Percentiles rank a stretch among this genome's conserved stretches.
Conservation (phyloP, 345 rosid species). For the Lepidium sativum region DNA sequence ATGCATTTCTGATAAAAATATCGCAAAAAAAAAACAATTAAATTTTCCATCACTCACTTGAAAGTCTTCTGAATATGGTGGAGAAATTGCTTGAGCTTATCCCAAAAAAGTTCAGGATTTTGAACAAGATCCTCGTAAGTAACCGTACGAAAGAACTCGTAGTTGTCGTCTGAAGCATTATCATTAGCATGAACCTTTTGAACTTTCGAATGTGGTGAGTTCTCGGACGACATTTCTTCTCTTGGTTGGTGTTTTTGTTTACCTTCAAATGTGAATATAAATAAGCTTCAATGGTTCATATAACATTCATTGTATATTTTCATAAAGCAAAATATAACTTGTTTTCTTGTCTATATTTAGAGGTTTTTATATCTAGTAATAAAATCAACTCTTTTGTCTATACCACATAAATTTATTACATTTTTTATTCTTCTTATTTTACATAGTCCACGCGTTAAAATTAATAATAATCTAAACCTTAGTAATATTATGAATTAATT, state of each 20-base stretch:
- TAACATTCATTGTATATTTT: background rate
- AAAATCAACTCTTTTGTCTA: background rate
- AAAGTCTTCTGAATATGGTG: conserved; percentile 28
- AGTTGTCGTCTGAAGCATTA: conserved; percentile 13
- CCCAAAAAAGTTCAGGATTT: conserved; percentile 51
- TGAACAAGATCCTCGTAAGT: conserved; percentile 40
- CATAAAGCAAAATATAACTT: too few relatives aligned
- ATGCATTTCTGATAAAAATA: too few relatives aligned
- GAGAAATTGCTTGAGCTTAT: conserved; percentile 44
- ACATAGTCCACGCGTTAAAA: background rate
- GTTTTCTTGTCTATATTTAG: background rate
- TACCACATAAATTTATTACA: background rate
- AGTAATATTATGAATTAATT: background rate
- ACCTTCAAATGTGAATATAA: background rate
- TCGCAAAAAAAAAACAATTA: too few relatives aligned
- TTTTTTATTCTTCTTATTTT: background rate
- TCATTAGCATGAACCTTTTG: conserved; percentile 23
- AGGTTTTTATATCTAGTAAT: background rate
- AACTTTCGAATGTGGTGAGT: background rate
- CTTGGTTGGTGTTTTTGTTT: background rate
- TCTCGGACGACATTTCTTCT: conserved; percentile 1
- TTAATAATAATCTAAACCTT: background rate
- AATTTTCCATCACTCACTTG: conserved; percentile 23
- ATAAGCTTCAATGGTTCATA: background rate
- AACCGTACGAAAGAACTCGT: conserved; percentile 37